Base-by-base conservation (phyloP, 164 flowering plant genomes). In the Pachysandra terminalis region DNA sequence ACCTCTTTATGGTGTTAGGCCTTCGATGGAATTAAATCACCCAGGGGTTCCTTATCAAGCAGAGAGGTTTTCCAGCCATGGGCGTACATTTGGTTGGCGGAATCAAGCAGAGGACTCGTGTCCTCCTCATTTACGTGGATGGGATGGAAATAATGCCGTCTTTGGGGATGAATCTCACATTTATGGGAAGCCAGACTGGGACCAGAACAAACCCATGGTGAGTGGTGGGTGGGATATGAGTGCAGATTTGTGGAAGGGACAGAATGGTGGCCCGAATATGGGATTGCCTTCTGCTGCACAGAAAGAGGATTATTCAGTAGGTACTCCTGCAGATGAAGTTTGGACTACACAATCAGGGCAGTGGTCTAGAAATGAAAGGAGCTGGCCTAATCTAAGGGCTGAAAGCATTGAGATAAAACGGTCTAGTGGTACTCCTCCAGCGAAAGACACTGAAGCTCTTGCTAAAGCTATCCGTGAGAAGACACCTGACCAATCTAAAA, bases 1-100 rank as follows among this genome's bases (percentile, higher is more conserved):
- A 28, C 79, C 97, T 51, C 56, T 91, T 41, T 89, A 89, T 80
- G 90, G 91, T 61, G 84, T 87, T 35, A 80, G 97, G 61, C 90
- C 96, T 12, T 68, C 96, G 4, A 73, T 86, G 82, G 96, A 93
- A 21, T 59, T 93, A 24, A 87, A 81, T 69, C 96, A 85, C 56
- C 57, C 78, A 61, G 87, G 89, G n/a, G 71, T 85, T 68, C 87
- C 90, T 72, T 89, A 80, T 77, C 92, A 81, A 78, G 83, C 81
- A 60, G 88, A 86, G 24, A 73, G 88, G 59, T 85, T 81, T 71
- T 52, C 85, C 19, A 63, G 79, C 58, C 91, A 80, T 69, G 65
- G 78, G 26, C 88, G 81, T 28, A 84, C 87, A 19, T 66, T 82
- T 69, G 88, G 84, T 21, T 86, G 90, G 90, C 83, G 67, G 66